phyloP scores from a whole-genome alignment of 2,329 filamentous ascomycete genomes.

The Fusarium heterosporum region DNA sequence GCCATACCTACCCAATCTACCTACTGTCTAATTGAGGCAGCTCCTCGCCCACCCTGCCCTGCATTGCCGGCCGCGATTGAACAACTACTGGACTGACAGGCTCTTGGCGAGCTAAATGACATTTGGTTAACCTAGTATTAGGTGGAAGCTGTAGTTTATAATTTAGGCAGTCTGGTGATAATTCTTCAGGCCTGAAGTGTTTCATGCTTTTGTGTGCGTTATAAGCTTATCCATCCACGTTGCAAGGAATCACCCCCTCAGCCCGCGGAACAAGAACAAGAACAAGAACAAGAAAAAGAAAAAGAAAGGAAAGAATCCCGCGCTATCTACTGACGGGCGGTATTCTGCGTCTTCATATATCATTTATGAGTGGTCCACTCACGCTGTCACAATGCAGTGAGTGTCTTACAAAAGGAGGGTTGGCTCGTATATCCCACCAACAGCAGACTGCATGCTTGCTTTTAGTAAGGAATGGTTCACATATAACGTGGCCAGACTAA shows the following conservation, averaged over 20 bases:
- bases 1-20: too few relatives aligned
- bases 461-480: background rate
- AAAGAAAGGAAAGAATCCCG: background rate
- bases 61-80: background rate
- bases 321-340: background rate
- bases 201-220: background rate
- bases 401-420: constrained; percentile 9
- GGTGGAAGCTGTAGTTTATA: background rate
- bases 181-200: background rate
- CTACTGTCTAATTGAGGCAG: too few relatives aligned
- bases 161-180: background rate
- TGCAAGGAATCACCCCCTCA: background rate
- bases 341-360: constrained; percentile 3
- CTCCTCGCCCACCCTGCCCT: background rate
- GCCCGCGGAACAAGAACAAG: background rate
- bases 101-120: background rate
- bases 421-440: constrained; percentile 11
- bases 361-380: constrained; percentile 16
- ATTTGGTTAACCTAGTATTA: background rate
- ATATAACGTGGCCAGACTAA: background rate
- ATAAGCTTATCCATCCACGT: too few relatives aligned
- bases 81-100: background rate
- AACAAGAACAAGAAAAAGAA: background rate
- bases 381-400: constrained; percentile 13
- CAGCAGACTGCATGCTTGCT: constrained; percentile 1